phyloP scores from a whole-genome alignment of 495 filamentous ascomycete genomes.

The Neurospora sp. region DNA sequence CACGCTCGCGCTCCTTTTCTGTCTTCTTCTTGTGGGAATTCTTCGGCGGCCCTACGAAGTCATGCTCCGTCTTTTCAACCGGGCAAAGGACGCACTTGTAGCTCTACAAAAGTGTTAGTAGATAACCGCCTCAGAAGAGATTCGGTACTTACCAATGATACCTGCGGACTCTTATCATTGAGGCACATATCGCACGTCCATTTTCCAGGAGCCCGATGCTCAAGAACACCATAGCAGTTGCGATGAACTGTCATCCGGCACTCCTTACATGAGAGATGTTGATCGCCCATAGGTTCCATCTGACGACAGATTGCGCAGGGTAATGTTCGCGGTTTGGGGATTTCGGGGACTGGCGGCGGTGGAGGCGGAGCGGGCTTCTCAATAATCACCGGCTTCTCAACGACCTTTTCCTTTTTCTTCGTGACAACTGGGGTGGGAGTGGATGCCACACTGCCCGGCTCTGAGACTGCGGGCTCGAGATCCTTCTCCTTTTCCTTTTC shows the following conservation, averaged over 20 bases:
- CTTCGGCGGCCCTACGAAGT: slow-evolving; percentile 77
- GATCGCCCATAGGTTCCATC: slow-evolving; percentile 58
- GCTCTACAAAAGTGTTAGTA: slow-evolving; percentile 39
- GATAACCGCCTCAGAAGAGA: neutral
- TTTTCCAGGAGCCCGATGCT: slow-evolving; percentile 58
- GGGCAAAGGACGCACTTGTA: slow-evolving; percentile 93
- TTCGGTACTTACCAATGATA: slow-evolving; percentile 62
- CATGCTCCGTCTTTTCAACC: slow-evolving; percentile 60
- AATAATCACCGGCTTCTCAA: slow-evolving; percentile 29
- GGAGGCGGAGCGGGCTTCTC: slow-evolving; percentile 20
- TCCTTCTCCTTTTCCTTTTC: slow-evolving; percentile 21
- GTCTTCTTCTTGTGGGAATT: slow-evolving; percentile 76
- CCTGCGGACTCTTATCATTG: slow-evolving; percentile 79
- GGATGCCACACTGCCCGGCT: slow-evolving; percentile 13
- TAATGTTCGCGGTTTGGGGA: slow-evolving; percentile 62
- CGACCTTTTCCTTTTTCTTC: slow-evolving; percentile 59
- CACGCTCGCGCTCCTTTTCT: slow-evolving; percentile 82
- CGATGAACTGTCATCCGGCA: slow-evolving; percentile 91
- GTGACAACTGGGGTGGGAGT: slow-evolving; percentile 18
- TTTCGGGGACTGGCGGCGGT: slow-evolving; percentile 54
- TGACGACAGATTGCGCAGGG: slow-evolving; percentile 79
- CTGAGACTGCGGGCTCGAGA: slow-evolving; percentile 36
- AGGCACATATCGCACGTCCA: slow-evolving; percentile 95
- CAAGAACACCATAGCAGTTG: slow-evolving; percentile 77
- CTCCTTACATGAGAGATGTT: slow-evolving; percentile 67